phyloP scores from a whole-genome alignment of 352 stramenopile genomes.

The Thalassiosira mediterranea region DNA sequence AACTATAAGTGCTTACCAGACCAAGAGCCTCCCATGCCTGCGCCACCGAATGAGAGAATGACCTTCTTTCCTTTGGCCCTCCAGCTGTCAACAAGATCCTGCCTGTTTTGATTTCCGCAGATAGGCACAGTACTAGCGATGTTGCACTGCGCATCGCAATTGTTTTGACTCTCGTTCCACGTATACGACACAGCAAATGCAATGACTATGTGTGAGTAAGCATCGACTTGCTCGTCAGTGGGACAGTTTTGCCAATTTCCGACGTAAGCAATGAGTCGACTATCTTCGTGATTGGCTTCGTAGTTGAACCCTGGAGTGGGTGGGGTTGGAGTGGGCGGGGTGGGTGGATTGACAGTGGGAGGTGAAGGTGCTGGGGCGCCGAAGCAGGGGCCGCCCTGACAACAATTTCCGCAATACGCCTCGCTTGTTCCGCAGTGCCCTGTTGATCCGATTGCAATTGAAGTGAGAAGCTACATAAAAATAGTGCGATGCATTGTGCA shows the following conservation, averaged over 20 bases:
- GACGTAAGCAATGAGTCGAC: slow-evolving; percentile 59
- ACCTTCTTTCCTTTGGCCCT: slow-evolving; percentile 47
- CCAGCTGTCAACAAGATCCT: slow-evolving; percentile 35
- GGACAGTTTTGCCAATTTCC: slow-evolving; percentile 60
- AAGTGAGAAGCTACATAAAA: neutral
- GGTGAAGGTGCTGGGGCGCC: slow-evolving; percentile 3
- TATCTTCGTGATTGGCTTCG: neutral
- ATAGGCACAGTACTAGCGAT: slow-evolving; percentile 31
- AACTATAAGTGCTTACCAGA: slow-evolving; percentile 1
- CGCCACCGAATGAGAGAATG: slow-evolving; percentile 54
- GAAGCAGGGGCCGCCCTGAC: slow-evolving; percentile 1
- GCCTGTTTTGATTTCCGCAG: slow-evolving; percentile 35
- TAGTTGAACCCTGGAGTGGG: slow-evolving; percentile 3
- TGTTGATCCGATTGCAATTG: neutral
- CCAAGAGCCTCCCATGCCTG: slow-evolving; percentile 54
- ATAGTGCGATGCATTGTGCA: neutral
- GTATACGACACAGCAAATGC: slow-evolving; percentile 55
- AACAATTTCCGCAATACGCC: slow-evolving; percentile 41
- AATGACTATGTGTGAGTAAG: slow-evolving; percentile 59
- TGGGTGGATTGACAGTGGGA: slow-evolving; percentile 11
- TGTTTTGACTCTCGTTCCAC: slow-evolving; percentile 41
- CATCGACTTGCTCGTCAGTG: slow-evolving; percentile 30
- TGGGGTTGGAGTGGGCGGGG: slow-evolving; percentile 4
- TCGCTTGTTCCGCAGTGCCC: slow-evolving; percentile 43
- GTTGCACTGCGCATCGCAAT: slow-evolving; percentile 38